These are phyloP conservation scores for Pseudomassariella vexata DNA, from an alignment of 2,329 filamentous ascomycete genomes.

Conservation along the genomic window DNA sequence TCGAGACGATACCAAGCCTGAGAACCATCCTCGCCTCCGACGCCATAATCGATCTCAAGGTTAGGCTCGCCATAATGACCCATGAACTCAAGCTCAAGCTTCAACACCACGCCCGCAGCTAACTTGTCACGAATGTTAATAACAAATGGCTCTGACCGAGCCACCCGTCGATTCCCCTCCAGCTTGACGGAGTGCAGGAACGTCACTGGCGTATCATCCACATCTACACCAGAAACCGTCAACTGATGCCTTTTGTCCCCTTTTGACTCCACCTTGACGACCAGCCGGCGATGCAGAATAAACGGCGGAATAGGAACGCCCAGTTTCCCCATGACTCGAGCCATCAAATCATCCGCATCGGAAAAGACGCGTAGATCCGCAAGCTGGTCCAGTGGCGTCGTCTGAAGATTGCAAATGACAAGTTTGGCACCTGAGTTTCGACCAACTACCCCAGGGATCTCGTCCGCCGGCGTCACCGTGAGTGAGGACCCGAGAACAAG, in stretches of 20 bases:
- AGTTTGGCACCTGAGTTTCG: constrained; percentile 24
- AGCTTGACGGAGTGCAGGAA: constrained; percentile 35
- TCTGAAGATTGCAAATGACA: constrained; percentile 40
- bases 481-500: constrained; percentile 40
- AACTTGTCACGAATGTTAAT: constrained; percentile 26
- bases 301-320: constrained; percentile 29
- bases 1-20: constrained; percentile 19
- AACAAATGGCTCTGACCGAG: constrained; percentile 29
- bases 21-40: constrained; percentile 6
- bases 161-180: constrained; percentile 26
- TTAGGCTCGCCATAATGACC: constrained; percentile 39
- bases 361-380: constrained; percentile 27
- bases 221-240: constrained; percentile 28
- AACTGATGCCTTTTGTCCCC: constrained; percentile 20
- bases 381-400: constrained; percentile 32
- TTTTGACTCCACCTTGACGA: constrained; percentile 18
- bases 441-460: constrained; percentile 31
- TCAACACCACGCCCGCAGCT: constrained; percentile 18
- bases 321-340: constrained; percentile 32
- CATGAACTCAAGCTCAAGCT: constrained; percentile 40
- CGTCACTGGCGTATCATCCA: constrained; percentile 33
- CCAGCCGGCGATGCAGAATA: constrained; percentile 27
- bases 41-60: constrained; percentile 21
- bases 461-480: constrained; percentile 34
- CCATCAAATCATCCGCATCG: constrained; percentile 33